phyloP scores from a whole-genome alignment of 2,329 filamentous ascomycete species.

The Botrytis aclada region DNA sequence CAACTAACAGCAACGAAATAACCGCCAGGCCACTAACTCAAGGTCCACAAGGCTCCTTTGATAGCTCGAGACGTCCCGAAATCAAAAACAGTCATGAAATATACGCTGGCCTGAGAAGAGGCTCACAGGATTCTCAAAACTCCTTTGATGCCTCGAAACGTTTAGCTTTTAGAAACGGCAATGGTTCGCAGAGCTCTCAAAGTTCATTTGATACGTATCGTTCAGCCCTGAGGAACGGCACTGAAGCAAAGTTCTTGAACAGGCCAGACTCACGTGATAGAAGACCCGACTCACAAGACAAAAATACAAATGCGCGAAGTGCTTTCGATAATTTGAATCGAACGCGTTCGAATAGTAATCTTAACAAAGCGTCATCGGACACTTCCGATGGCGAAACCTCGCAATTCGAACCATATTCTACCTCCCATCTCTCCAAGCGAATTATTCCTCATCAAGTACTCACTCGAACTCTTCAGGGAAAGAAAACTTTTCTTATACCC shows the following conservation, averaged over 20 bases:
- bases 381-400: constrained; percentile 50
- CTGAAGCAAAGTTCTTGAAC: constrained; percentile 14
- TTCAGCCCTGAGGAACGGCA: constrained; percentile 13
- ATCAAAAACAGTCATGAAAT: constrained; percentile 19
- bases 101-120: constrained; percentile 36
- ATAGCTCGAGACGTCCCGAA: constrained; percentile 17
- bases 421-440: constrained; percentile 76
- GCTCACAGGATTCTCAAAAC: constrained; percentile 4
- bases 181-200: constrained; percentile 24
- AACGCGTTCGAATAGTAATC: constrained; percentile 31
- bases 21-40: constrained; percentile 29
- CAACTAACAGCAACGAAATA: constrained; percentile 22
- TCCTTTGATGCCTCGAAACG: constrained; percentile 20
- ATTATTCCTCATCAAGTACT: constrained; percentile 79
- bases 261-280: constrained; percentile 9
- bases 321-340: constrained; percentile 4
- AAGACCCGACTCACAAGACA: constrained; percentile 10
- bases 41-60: constrained; percentile 16
- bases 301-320: neutral
- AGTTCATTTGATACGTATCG: constrained; percentile 12
- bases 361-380: constrained; percentile 26
- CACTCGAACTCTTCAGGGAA: constrained; percentile 72
- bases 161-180: constrained; percentile 17
- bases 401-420: constrained; percentile 82
- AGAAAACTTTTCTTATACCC: constrained; percentile 74